A percentile compares a stretch with the other conserved stretches of the same genome.
phyloP scores from a whole-genome alignment of 2,329 filamentous ascomycete species.

The Pestalotiopsis sp. region DNA sequence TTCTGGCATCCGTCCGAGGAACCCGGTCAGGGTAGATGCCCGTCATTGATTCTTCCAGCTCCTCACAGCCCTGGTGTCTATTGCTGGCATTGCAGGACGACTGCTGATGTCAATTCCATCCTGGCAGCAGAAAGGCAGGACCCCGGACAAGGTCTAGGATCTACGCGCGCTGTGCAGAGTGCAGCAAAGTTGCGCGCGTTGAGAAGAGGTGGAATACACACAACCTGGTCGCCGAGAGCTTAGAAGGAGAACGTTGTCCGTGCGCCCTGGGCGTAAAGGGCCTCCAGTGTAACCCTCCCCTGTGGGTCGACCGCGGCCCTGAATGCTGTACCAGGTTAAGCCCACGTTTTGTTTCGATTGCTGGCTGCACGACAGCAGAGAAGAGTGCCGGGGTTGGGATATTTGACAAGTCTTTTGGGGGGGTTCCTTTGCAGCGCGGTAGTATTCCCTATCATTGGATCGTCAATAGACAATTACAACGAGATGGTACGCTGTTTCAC shows the following conservation, averaged over 20 bases:
- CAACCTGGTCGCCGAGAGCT: background rate
- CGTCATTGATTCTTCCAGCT: background rate
- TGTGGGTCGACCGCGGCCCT: background rate
- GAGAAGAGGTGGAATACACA: background rate
- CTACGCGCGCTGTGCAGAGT: background rate
- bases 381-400: background rate
- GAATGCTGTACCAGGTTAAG: background rate
- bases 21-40: background rate
- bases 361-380: background rate
- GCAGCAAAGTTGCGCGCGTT: background rate
- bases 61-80: background rate
- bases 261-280: conserved; percentile 1
- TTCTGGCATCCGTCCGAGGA: background rate
- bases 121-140: background rate
- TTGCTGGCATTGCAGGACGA: background rate
- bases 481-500: background rate
- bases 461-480: background rate
- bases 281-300: background rate
- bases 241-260: conserved; percentile 2
- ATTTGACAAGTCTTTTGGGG: background rate
- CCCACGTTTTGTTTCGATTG: background rate
- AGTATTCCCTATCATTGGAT: background rate
- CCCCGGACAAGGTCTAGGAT: background rate
- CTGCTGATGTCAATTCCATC: background rate
- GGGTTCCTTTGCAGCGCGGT: background rate